A percentile compares a stretch with the other conserved stretches of the same genome.
phyloP scores from a whole-genome alignment of 225 moss, liverwort and hornwort species.

The Polytrichum formosum region DNA sequence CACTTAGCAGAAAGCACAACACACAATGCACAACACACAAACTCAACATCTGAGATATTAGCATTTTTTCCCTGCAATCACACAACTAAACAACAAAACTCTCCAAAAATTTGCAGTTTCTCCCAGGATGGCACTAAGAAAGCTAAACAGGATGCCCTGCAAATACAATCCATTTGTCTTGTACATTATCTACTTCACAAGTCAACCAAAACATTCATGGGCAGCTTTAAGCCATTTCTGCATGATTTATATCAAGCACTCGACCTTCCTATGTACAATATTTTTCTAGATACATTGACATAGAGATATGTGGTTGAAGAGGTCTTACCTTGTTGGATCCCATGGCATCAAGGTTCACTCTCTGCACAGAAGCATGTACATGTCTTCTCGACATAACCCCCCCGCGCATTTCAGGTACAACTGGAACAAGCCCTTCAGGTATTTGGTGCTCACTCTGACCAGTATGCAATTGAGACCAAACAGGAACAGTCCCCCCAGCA shows the following conservation, averaged over 20 bases:
- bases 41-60: too few relatives aligned
- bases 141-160: too few relatives aligned
- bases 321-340: constrained; percentile 59
- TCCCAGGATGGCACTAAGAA: too few relatives aligned
- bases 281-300: background rate
- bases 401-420: constrained; percentile 66
- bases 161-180: too few relatives aligned
- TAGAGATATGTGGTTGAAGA: background rate
- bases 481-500: constrained; percentile 70
- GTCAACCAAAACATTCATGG: constrained; percentile 10
- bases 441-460: constrained; percentile 39
- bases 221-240: constrained; percentile 41
- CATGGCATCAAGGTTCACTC: constrained; percentile 75
- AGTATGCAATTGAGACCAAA: constrained; percentile 72
- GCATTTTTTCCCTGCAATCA: too few relatives aligned
- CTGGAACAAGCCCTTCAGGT: constrained; percentile 62
- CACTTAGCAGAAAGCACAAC: background rate
- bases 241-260: background rate
- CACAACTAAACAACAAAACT: too few relatives aligned
- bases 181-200: too few relatives aligned
- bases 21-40: background rate
- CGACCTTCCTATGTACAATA: background rate
- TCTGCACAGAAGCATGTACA: constrained; percentile 59
- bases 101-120: too few relatives aligned
- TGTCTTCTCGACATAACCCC: constrained; percentile 62